Evolutionary conservation across 2,329 filamentous ascomycete genomes (phyloP).

Genomic region (Botrytis cinerea): DNA sequence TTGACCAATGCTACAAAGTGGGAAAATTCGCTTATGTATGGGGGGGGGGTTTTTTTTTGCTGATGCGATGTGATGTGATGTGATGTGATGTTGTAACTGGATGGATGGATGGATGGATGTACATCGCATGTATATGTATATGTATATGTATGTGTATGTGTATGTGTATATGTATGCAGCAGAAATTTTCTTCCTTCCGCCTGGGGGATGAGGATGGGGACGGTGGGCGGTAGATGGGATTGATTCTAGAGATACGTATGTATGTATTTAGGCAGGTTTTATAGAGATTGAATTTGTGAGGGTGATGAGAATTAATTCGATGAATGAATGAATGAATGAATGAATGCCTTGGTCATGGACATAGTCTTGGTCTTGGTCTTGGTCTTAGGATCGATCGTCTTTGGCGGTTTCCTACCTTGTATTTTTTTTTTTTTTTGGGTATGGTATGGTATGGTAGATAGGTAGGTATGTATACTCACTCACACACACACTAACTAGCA

Average conservation of each 20-base stretch:
- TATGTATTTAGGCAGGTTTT: too few relatives aligned
- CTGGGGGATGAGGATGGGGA: neutral
- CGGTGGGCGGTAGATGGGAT: neutral
- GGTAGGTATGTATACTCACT: too few relatives aligned
- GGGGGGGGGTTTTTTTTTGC: neutral
- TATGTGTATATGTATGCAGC: conserved; percentile 11
- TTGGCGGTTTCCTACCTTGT: too few relatives aligned
- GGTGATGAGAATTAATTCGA: too few relatives aligned
- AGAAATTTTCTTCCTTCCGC: conserved; percentile 12
- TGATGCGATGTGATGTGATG: neutral
- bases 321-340: too few relatives aligned
- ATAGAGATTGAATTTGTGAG: too few relatives aligned
- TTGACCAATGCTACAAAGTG: neutral
- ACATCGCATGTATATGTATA: neutral
- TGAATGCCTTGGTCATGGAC: too few relatives aligned
- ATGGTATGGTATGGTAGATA: too few relatives aligned
- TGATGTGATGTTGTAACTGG: neutral
- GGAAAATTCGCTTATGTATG: neutral
- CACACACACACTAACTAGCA: too few relatives aligned
- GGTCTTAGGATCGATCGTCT: too few relatives aligned
- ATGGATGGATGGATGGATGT: neutral
- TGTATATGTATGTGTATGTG: neutral
- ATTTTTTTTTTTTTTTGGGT: too few relatives aligned
- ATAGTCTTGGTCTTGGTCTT: too few relatives aligned
- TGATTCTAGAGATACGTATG: neutral